Base-by-base conservation (phyloP, 495 filamentous ascomycete genomes). In the Tuber umbilicatum region DNA sequence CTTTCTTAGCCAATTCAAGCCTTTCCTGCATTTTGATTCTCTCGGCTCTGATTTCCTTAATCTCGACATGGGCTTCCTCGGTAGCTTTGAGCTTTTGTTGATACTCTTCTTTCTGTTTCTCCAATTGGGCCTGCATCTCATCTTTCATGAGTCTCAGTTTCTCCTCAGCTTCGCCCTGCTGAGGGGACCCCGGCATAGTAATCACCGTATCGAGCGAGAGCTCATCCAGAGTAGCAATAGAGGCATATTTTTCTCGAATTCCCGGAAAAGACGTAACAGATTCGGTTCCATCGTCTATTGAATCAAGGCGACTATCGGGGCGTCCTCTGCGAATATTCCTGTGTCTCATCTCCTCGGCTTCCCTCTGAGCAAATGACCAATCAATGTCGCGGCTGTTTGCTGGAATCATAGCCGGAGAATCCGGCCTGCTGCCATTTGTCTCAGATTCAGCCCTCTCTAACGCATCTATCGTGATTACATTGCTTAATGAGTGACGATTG, bases 151-250 rank as follows among this genome's bases (percentile, higher is more conserved):
- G 87, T 72, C 89, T 88, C 70, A 97, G 84, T 68, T 88, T 87
- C 45, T 93, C 90, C 68, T 93, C 92, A 7, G 86, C 86, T 69
- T 94, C 94, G 39, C 88, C 89, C 67, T 89, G 90, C 70, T 89
- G 92, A 47, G 95, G 94, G 2, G 94, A 97, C 1, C 93, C 94
- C 9, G 96, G 95, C 86, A 97, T 92, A 2, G 95, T 99, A 60
- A 98, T 87, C 2, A 90, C 90, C 5, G 96, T 99, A 79, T 99
- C 95, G 37, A 98, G 86, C 21, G 96, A 98, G 81, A 98, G 95
- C 83, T 97, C 97, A 82, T 99, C 95, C 55, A 97, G 87, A 5
- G 96, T 99, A 21, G 94, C 94, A 81, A 91, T 95, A 5, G 94
- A 97, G 86, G 96, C 90, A 83, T 98, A 97, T 81, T 99, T 99